Conservation (phyloP, 2,329 filamentous ascomycete genomes). For the Monilinia polystroma region DNA sequence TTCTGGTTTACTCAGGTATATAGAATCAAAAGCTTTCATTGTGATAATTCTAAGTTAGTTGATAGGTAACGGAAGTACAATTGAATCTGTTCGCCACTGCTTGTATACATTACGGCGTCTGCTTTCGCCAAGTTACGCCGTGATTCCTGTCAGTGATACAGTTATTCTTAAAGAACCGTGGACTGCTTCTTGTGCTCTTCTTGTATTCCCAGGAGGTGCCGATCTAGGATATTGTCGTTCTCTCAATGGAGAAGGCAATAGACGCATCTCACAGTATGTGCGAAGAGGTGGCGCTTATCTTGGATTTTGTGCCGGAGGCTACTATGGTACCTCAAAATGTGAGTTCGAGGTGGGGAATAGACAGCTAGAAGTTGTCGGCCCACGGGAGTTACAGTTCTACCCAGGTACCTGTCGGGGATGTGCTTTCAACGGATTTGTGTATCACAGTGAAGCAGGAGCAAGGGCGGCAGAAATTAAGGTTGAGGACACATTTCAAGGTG, state of each 20-base stretch:
- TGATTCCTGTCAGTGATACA: slow-evolving; percentile 77
- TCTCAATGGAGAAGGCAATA: slow-evolving; percentile 85
- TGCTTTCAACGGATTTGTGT: slow-evolving; percentile 87
- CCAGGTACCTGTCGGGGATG: slow-evolving; percentile 82
- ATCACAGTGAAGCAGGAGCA: slow-evolving; percentile 83
- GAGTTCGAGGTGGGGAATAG: slow-evolving; percentile 90
- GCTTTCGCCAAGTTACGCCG: slow-evolving; percentile 86
- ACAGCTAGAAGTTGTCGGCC: slow-evolving; percentile 79
- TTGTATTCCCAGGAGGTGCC: slow-evolving; percentile 92
- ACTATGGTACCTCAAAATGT: slow-evolving; percentile 78
- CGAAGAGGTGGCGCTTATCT: slow-evolving; percentile 82
- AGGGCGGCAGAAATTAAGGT: slow-evolving; percentile 68
- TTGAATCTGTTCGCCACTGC: slow-evolving; percentile 86
- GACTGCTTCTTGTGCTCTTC: slow-evolving; percentile 78
- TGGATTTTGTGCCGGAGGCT: slow-evolving; percentile 91
- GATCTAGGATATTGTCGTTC: slow-evolving; percentile 87
- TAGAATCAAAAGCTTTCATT: slow-evolving; percentile 12
- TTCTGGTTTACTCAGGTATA: slow-evolving; percentile 87
- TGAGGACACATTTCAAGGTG: slow-evolving; percentile 53
- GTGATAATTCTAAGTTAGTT: slow-evolving; percentile 14
- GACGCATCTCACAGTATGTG: slow-evolving; percentile 80
- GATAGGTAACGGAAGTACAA: slow-evolving; percentile 77
- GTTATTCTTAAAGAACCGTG: slow-evolving; percentile 89
- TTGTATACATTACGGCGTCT: slow-evolving; percentile 82
- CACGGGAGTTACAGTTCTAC: slow-evolving; percentile 83